Evolutionary conservation across 768 basidiomycete genomes (phyloP), one percentile per base, ranked within the genome.

Genomic region (Coprinopsis strossmayeri): DNA sequence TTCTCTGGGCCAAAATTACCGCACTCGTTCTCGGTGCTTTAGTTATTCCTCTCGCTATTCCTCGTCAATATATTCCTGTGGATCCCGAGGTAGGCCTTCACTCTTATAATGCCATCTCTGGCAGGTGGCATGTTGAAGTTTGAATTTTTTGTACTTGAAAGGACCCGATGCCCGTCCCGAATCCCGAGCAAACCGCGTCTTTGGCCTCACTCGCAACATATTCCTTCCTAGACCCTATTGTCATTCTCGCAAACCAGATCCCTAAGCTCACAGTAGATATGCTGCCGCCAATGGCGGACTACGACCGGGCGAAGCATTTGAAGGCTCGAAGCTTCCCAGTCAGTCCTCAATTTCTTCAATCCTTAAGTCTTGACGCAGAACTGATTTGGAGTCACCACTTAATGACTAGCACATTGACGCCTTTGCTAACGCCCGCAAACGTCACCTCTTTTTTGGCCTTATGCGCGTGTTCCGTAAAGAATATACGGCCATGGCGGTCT

Each of bases 271-370:
- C 76, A 0, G 64, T 69, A 37, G 79, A 84, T 44, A 63, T 80
- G 47, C 63, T 84, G 25, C 82, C 83, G 13, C 78, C 78, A 1
- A 71, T 87, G 65, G 79, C 81, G 2, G 83, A 87, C 50, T 78
- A 77, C 48, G 84, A 87, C 52, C 49, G 62, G 47, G 62, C 66
- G 5, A 50, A 61, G 26, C 49, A 60, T 46, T 50, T 70, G 17
- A 65, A 57, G 34, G 55, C 53, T 5, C 55, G 44, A 7, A 58
- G 54, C 46, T 71, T 66, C 49, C 56, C 59, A 51, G 64, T 59
- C 51, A 37, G 41, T 49, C 30, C n/a, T 17, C n/a, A 23, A 7
- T 32, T 32, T 42, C 13, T 37, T 10, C 4, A 17, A 20, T 46
- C 4, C 9, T 11, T 24, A 21, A 17, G 27, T 9, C 5, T 27